Conservation (phyloP, 2,329 filamentous ascomycete genomes). For the Xylariaceae sp. region DNA sequence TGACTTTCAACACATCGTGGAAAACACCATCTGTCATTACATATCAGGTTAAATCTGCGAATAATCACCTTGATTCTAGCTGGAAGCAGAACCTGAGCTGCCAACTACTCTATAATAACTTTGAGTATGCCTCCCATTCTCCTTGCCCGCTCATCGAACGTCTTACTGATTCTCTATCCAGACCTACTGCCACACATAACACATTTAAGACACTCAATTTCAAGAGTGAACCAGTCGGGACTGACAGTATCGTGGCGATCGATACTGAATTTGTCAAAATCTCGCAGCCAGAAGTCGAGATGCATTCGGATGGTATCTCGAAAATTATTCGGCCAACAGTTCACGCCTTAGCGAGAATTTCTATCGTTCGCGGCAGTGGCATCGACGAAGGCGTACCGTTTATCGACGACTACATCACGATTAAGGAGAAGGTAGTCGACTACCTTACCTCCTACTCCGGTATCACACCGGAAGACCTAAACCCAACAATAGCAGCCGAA, state of each 20-base stretch:
- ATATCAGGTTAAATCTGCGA: conserved; percentile 76
- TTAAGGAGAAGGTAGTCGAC: conserved; percentile 86
- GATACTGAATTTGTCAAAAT: conserved; percentile 96
- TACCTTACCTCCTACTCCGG: conserved; percentile 94
- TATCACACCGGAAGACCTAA: conserved; percentile 79
- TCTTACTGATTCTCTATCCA: conserved; percentile 33
- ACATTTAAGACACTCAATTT: conserved; percentile 57
- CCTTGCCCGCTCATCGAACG: too few relatives aligned
- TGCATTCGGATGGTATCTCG: conserved; percentile 88
- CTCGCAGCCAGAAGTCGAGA: conserved; percentile 88
- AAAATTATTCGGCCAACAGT: conserved; percentile 89
- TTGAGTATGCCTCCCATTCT: conserved; percentile 38
- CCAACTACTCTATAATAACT: conserved; percentile 72
- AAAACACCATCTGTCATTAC: conserved; percentile 84
- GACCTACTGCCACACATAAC: conserved; percentile 39
- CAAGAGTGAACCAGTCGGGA: conserved; percentile 59
- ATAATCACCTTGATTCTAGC: conserved; percentile 74
- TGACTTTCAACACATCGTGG: conserved; percentile 86
- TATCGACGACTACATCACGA: conserved; percentile 95
- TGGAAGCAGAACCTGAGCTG: conserved; percentile 87
- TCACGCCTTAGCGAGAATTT: conserved; percentile 87
- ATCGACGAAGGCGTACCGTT: conserved; percentile 77
- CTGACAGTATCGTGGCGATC: conserved; percentile 74
- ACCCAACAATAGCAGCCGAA: conserved; percentile 60
- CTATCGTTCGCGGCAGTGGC: conserved; percentile 76